Evolutionary conservation across 805 yeast species (phyloP).

Genomic region (Saturnispora sanitii): DNA sequence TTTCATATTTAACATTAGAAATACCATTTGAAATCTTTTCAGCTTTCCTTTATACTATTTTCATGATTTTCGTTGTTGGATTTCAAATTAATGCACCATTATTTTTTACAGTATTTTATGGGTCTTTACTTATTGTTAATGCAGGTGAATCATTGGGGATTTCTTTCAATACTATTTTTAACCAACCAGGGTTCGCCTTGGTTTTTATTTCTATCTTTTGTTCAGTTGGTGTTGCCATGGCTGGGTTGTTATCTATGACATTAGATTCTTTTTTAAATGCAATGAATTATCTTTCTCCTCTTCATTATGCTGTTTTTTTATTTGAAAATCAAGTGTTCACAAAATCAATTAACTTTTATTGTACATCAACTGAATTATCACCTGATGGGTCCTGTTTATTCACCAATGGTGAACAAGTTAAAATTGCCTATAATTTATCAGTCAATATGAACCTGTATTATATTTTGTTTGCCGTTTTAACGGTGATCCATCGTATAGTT

Average conservation of each 20-base stretch:
- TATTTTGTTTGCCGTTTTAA: conserved; percentile 31
- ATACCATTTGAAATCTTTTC: conserved; percentile 59
- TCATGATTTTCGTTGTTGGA: conserved; percentile 64
- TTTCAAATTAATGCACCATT: conserved; percentile 57
- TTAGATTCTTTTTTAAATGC: conserved; percentile 62
- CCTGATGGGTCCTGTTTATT: conserved; percentile 36
- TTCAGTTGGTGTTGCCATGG: conserved; percentile 71
- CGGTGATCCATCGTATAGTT: conserved; percentile 33
- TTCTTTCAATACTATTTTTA: conserved; percentile 61
- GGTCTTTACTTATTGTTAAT: conserved; percentile 44
- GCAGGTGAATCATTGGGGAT: conserved; percentile 85
- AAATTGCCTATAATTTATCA: conserved; percentile 39
- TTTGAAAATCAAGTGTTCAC: conserved; percentile 53
- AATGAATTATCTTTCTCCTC: conserved; percentile 67
- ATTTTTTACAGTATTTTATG: conserved; percentile 55
- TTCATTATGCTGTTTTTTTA: conserved; percentile 58
- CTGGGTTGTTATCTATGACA: conserved; percentile 73
- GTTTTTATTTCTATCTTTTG: conserved; percentile 58
- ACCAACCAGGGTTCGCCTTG: conserved; percentile 72
- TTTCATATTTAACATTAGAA: conserved; percentile 50
- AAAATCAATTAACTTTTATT: conserved; percentile 37
- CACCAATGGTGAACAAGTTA: conserved; percentile 44
- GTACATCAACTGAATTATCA: conserved; percentile 26
- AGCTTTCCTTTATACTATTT: conserved; percentile 45
- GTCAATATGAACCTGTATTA: conserved; percentile 30